A percentile compares a stretch with the other conserved stretches of the same genome.
Evolutionary conservation across 1,139 yeast species (phyloP).

Genomic region (Candida sanyaensis): DNA sequence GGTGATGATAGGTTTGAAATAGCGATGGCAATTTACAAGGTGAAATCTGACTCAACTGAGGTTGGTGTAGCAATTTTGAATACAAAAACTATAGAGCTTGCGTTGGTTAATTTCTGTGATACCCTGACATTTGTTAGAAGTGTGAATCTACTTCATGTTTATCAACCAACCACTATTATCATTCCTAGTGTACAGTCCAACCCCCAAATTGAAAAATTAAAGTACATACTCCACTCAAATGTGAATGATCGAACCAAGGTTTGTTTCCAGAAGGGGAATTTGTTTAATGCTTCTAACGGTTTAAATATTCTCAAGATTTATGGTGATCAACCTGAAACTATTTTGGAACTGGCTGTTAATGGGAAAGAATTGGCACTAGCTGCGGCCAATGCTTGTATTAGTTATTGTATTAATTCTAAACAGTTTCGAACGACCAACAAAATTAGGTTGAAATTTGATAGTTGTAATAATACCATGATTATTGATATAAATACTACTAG

Average conservation of each 20-base stretch:
- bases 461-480: conserved; percentile 42
- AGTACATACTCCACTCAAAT: conserved; percentile 35
- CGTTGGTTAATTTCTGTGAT: conserved; percentile 34
- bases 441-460: conserved; percentile 36
- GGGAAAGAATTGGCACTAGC: conserved; percentile 28
- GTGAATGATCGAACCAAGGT: conserved; percentile 22
- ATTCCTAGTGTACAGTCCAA: conserved; percentile 27
- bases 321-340: conserved; percentile 4
- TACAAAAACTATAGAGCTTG: conserved; percentile 20
- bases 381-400: conserved; percentile 35
- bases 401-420: conserved; percentile 17
- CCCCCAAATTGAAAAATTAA: conserved; percentile 31
- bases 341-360: conserved; percentile 20
- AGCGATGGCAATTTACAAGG: conserved; percentile 12
- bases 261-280: conserved; percentile 20
- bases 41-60: conserved; percentile 12
- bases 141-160: conserved; percentile 38
- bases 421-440: conserved; percentile 18
- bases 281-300: conserved; percentile 20
- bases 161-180: conserved; percentile 35
- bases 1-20: conserved; percentile 9
- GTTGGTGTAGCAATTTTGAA: conserved; percentile 13
- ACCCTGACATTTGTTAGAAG: conserved; percentile 48
- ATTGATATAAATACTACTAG: conserved; percentile 37
- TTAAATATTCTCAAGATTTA: conserved; percentile 7